Base-by-base conservation (phyloP, 805 yeast species). In the Kodamaea sagamina region DNA sequence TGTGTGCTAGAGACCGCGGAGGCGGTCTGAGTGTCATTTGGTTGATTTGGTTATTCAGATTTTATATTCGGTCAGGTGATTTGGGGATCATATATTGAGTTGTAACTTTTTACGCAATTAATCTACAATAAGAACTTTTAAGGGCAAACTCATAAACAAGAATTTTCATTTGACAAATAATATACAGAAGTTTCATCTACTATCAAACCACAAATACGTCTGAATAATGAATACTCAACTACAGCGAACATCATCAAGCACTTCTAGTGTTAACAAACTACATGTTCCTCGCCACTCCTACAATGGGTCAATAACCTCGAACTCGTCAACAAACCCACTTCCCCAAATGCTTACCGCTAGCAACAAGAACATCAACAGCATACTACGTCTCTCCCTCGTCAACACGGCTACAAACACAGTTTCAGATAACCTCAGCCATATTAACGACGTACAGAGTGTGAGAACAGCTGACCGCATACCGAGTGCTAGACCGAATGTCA, bases 401-500 rank as follows among this genome's bases (percentile, higher is more conserved):
- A 47, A 47, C 22, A 53, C 63, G 11, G 50, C 48, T 25, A 47
- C 44, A 39, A 52, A 56, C 3, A 21, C 38, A 19, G 38, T 12
- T 21, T 16, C 11, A 21, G 43, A 40, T 2, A 28, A 43, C 42
- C 37, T 24, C 28, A 8, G 27, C 25, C 37, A 21, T 12, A 25
- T 24, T 10, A 29, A 29, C 25, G 53, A 50, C 38, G 34, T 45
- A 37, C 41, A 58, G 36, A 49, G 60, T 46, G 21, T 57, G 4
- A 60, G 65, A 26, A 55, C 68, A 3, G 48, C 62, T 12, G 87
- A 82, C 55, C 69, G 69, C 48, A 61, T 81, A 3, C 77, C 82
- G 7, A 66, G 78, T 3, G 77, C 81, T 0, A 64, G 69, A 39
- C 87, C 89, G 6, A 69, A 72, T 37, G 82, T 79, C 15, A 82